Base-by-base conservation (phyloP, 2,329 filamentous ascomycete genomes). In the Alternaria gansuensis region DNA sequence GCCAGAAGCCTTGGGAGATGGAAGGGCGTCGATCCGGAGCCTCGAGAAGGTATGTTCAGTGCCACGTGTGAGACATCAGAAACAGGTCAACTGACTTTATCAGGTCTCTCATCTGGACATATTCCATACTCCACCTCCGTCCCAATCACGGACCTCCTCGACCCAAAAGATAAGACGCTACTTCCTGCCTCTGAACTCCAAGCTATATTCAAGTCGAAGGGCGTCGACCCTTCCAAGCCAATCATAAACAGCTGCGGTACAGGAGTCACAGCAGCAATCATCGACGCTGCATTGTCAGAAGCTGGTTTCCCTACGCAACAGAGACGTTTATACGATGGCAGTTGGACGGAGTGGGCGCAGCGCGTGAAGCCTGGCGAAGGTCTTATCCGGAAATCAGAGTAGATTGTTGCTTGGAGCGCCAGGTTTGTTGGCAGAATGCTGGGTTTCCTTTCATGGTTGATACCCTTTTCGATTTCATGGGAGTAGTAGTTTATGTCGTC, bases 241-340 rank as follows among this genome's bases (percentile, higher is more conserved):
- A 91, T 97, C 66, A 90, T 98, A 69, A 90, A 88, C 49, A 94
- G 87, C 70, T 99, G 95, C 71, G 95, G 95, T 11, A 97, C 93
- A 6, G 95, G 95, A 33, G 94, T 99, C 51, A 98, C 93, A 10
- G 95, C 95, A 7, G 92, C 91, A 17, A 87, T 97, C 41, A 87
- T 99, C 40, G 95, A 99, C 74, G 90, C 93, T 36, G 95, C 93
- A 2, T 80, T 99, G 53, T 87, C 87, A 29, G 88, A 92, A 77
- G 92, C 93, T 23, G 89, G 88, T 1, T 93, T 88, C 73, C 91
- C 90, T 2, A 82, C 86, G 4, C 84, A 88, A 60, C 85, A 86
- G 54, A 86, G 91, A 66, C 88, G 85, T 73, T 83, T 99, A 23
- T 99, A 99, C 72, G 95, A 99, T 77, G 95, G 95, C 46, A 97